Evolutionary conservation across 176 grass and related monocot species (phyloP).

Genomic region (Cenchrus americanus): DNA sequence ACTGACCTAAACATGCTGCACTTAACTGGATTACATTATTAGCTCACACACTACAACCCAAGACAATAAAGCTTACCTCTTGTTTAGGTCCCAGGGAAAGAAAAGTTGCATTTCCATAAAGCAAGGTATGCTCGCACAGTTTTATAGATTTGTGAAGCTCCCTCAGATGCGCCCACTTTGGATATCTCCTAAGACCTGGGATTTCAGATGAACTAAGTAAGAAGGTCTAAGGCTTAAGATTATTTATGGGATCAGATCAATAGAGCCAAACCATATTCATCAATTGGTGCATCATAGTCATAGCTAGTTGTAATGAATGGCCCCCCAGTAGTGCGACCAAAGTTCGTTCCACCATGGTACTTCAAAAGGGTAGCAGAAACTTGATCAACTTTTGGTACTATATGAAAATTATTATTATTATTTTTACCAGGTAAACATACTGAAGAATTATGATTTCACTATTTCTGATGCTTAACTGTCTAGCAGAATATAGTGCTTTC

Average conservation of each 20-base stretch:
- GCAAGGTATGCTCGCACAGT: slow-evolving; percentile 73
- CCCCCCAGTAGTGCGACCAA: slow-evolving; percentile 90
- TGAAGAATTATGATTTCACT: slow-evolving; percentile 16
- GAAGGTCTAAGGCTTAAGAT: slow-evolving; percentile 1
- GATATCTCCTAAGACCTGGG: slow-evolving; percentile 77
- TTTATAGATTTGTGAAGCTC: slow-evolving; percentile 94
- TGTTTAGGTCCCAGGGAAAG: slow-evolving; percentile 68
- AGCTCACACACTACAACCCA: background rate
- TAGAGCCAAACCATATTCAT: slow-evolving; percentile 84
- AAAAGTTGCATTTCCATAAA: slow-evolving; percentile 68
- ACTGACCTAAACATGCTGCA: background rate
- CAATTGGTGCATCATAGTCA: slow-evolving; percentile 98
- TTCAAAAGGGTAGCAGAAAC: slow-evolving; percentile 44
- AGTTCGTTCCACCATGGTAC: slow-evolving; percentile 99
- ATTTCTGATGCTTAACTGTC: background rate
- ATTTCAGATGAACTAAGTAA: slow-evolving; percentile 28
- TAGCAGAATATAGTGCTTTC: slow-evolving; percentile 18
- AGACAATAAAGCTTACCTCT: slow-evolving; percentile 48
- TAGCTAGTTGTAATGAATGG: slow-evolving; percentile 99
- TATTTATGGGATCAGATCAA: slow-evolving; percentile 27
- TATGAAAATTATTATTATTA: slow-evolving; percentile 26
- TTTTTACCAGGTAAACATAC: background rate
- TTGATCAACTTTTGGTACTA: slow-evolving; percentile 31
- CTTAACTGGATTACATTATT: background rate
- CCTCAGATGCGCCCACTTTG: slow-evolving; percentile 96